phyloP scores from a whole-genome alignment of 2,329 filamentous ascomycete species.

The Aspergillus sp. region DNA sequence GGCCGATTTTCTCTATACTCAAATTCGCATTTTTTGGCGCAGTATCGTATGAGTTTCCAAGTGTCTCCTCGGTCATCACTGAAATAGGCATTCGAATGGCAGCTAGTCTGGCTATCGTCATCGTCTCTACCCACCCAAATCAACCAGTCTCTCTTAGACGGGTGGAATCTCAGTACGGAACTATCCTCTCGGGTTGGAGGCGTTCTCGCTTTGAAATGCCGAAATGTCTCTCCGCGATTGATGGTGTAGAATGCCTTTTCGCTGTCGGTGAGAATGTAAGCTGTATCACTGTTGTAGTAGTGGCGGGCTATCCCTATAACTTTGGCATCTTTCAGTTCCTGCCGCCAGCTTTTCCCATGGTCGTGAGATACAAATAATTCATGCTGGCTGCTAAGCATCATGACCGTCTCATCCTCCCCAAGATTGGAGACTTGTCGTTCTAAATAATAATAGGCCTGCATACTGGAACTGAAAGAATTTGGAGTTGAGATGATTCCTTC shows the following conservation, averaged over 20 bases:
- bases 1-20: slow-evolving; percentile 63
- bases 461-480: slow-evolving; percentile 62
- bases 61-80: slow-evolving; percentile 75
- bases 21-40: slow-evolving; percentile 82
- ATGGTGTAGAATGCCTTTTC: slow-evolving; percentile 75
- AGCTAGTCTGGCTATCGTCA: slow-evolving; percentile 54
- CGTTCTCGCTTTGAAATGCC: slow-evolving; percentile 69
- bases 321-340: slow-evolving; percentile 66
- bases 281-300: slow-evolving; percentile 75
- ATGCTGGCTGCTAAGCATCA: slow-evolving; percentile 59
- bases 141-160: slow-evolving; percentile 81
- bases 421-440: slow-evolving; percentile 68
- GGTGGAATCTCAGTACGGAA: slow-evolving; percentile 75
- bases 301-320: slow-evolving; percentile 75
- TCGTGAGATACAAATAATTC: slow-evolving; percentile 75
- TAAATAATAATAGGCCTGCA: slow-evolving; percentile 67
- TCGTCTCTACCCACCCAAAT: slow-evolving; percentile 83
- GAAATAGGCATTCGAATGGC: slow-evolving; percentile 72
- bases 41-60: slow-evolving; percentile 74
- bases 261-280: slow-evolving; percentile 76
- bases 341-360: slow-evolving; percentile 84
- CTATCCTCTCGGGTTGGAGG: slow-evolving; percentile 51
- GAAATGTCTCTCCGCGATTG: slow-evolving; percentile 72
- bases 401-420: slow-evolving; percentile 70
- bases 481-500: slow-evolving; percentile 64